Base-by-base conservation (phyloP, 768 basidiomycete genomes). In the Tricholoma saponaceum region DNA sequence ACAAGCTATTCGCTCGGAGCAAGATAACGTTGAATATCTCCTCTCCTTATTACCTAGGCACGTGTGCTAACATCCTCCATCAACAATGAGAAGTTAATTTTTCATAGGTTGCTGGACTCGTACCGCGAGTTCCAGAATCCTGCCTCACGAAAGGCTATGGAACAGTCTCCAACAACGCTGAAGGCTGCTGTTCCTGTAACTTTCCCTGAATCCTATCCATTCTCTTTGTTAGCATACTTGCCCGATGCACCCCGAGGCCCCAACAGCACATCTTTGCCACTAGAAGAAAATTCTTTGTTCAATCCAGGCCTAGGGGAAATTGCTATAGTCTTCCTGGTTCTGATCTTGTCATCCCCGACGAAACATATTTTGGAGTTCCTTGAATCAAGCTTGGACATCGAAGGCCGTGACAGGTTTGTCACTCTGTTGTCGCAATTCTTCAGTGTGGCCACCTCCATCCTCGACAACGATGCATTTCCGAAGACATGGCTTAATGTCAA, bases 161-260 rank as follows among this genome's bases (percentile, higher is more conserved):
- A 89, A 64, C 84, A 81, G 49, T 80, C 87, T 0, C 76, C 79
- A 1, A 78, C 83, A 2, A 85, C 87, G 2, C 72, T 78, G 25
- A 83, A 85, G 50, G 73, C 85, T 20, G 67, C 76, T 1, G 68
- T 81, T 2, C 95, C 94, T 0, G 85, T 91, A 44, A 89, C 90
- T 1, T 98, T 98, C 73, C 96, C 96, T 0, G 90, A 94, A 61
- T 89, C 95, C 0, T 95, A 98, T 69, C 96, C 96, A 0, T 95
- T 97, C 70, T 87, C 92, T 5, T 78, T 98, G 18, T 65, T 92
- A 23, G 78, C 89, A 0, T 78, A 84, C 30, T 71, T 87, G 22
- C 89, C 91, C 2, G 84, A 84, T 56, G 65, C 75, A 26, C 75
- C 76, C 37, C 74, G 76, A 14, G 77, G 73, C 51, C 72, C 76